phyloP scores from a whole-genome alignment of 352 stramenopile genomes.

The Phytopythium sindhum region DNA sequence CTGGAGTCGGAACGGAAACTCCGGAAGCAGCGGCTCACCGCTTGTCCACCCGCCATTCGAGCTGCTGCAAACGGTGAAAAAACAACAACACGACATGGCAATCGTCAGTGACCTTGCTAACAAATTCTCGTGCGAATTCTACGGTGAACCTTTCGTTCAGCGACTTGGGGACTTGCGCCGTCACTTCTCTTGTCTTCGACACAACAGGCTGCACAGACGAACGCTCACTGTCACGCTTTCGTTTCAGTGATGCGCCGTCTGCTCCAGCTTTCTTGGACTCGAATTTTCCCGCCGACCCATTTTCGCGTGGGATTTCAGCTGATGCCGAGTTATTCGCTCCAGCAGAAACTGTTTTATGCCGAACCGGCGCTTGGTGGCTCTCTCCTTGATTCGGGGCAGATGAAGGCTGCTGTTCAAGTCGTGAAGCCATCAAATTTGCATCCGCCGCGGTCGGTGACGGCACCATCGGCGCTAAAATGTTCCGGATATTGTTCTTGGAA shows the following conservation, averaged over 20 bases:
- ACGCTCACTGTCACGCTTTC: slow-evolving; percentile 63
- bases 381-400: not conserved
- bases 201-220: slow-evolving; percentile 12
- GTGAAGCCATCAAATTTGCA: slow-evolving; percentile 47
- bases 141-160: slow-evolving; percentile 44
- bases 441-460: slow-evolving; percentile 47
- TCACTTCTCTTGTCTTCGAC: slow-evolving; percentile 61
- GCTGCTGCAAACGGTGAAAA: not conserved
- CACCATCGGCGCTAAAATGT: slow-evolving; percentile 63
- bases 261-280: slow-evolving; percentile 32
- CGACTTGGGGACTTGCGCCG: slow-evolving; percentile 41
- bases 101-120: not conserved
- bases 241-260: slow-evolving; percentile 43
- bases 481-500: slow-evolving; percentile 76
- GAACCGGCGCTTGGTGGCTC: not conserved
- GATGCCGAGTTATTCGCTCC: not conserved
- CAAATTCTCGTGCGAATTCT: not conserved
- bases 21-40: slow-evolving; percentile 43
- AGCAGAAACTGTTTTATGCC: not conserved
- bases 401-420: slow-evolving; percentile 27
- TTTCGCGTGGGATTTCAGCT: not conserved
- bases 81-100: not conserved
- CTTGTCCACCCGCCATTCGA: slow-evolving; percentile 3
- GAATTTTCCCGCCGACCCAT: slow-evolving; percentile 9
- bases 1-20: slow-evolving; percentile 51